Conservation (phyloP, 2,329 filamentous ascomycete species). For the Penicillium verrucosum region DNA sequence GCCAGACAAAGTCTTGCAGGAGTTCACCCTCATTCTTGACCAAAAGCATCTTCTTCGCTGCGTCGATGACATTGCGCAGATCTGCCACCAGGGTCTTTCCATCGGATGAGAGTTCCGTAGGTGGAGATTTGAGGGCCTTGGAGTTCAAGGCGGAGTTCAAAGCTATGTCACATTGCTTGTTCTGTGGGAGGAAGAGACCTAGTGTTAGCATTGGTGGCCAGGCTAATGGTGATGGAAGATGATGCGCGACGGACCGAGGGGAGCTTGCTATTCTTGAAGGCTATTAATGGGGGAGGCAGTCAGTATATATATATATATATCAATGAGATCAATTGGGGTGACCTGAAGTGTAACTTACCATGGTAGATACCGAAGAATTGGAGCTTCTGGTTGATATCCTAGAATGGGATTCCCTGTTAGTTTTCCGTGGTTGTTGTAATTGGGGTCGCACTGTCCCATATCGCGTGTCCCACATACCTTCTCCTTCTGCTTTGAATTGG, state of each 20-base stretch:
- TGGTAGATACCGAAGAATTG: constrained; percentile 87
- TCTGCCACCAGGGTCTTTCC: constrained; percentile 77
- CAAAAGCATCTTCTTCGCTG: constrained; percentile 79
- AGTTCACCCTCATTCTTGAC: constrained; percentile 95
- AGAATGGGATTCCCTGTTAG: constrained; percentile 10
- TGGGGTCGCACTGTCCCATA: background rate
- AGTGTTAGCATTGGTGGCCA: constrained; percentile 6
- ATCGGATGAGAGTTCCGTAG: constrained; percentile 74
- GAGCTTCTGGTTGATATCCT: constrained; percentile 86
- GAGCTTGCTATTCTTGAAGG: constrained; percentile 84
- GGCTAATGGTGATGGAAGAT: background rate
- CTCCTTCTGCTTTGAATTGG: constrained; percentile 72
- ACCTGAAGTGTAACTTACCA: constrained; percentile 40
- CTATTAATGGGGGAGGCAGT: constrained; percentile 41
- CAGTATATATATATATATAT: constrained; percentile 1
- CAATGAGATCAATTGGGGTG: background rate
- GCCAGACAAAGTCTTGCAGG: constrained; percentile 95
- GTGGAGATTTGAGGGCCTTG: constrained; percentile 65
- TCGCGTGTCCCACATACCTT: constrained; percentile 42
- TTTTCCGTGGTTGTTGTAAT: background rate
- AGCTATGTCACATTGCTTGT: constrained; percentile 92
- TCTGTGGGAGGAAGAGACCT: constrained; percentile 49
- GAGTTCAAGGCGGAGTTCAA: constrained; percentile 82
- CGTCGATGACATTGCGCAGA: constrained; percentile 72
- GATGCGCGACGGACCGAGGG: constrained; percentile 65